Conservation (phyloP, 306 rosid genomes). For the Rubus idaeus region DNA sequence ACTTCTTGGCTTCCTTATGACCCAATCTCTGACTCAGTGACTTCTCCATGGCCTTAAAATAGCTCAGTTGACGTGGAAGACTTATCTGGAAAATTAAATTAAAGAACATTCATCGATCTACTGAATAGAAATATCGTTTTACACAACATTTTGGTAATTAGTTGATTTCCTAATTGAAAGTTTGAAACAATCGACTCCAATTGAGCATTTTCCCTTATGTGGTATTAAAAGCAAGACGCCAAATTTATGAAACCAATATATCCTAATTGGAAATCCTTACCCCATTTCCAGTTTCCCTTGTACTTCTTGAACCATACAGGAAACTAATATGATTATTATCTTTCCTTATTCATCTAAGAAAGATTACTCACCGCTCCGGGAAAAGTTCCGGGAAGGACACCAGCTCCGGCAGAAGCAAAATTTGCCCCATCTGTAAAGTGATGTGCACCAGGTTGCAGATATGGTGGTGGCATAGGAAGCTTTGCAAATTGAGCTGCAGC, state of each 20-base stretch:
- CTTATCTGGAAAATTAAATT: not conserved
- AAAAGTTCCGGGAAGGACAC: constrained; percentile 27
- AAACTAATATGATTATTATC: not conserved
- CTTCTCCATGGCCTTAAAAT: constrained; percentile 7
- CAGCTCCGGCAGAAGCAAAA: constrained; percentile 74
- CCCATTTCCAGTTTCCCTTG: too few relatives aligned
- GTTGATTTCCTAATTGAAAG: not conserved
- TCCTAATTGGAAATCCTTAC: not conserved
- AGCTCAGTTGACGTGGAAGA: not conserved
- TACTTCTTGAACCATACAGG: not conserved
- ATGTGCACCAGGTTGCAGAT: constrained; percentile 40
- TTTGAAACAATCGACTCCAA: not conserved
- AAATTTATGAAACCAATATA: not conserved
- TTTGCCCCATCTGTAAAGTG: constrained; percentile 46
- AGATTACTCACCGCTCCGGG: not conserved
- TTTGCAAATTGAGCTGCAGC: constrained; percentile 58
- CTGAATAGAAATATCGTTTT: not conserved
- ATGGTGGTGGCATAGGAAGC: constrained; percentile 47
- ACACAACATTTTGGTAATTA: not conserved
- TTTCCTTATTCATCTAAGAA: not conserved
- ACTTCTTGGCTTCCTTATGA: not conserved
- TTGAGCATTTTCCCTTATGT: not conserved
- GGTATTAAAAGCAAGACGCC: not conserved
- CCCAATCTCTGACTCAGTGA: not conserved
- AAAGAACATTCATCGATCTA: not conserved